phyloP scores from a whole-genome alignment of 805 yeast species.

The Suhomyces emberorum region DNA sequence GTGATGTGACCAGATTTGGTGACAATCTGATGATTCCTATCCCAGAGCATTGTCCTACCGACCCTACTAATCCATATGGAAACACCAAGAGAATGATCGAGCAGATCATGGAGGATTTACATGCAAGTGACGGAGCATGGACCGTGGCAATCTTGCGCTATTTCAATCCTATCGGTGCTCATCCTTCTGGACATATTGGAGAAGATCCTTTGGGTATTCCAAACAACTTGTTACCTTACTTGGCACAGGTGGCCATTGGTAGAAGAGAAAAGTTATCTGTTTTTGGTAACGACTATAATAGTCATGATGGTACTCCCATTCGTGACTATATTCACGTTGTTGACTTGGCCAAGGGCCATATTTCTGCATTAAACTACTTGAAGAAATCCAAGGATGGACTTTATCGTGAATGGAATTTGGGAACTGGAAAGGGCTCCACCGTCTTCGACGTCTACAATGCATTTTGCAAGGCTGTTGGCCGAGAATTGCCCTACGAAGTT shows the following conservation, averaged over 20 bases:
- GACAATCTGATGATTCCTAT: constrained; percentile 64
- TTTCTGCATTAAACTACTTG: constrained; percentile 60
- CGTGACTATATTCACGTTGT: constrained; percentile 80
- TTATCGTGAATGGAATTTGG: constrained; percentile 78
- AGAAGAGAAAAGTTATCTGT: constrained; percentile 63
- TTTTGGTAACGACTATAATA: constrained; percentile 68
- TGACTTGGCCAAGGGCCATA: constrained; percentile 75
- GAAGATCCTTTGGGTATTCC: constrained; percentile 81
- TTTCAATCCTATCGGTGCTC: constrained; percentile 86
- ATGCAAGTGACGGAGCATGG: constrained; percentile 45
- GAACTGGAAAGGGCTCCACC: constrained; percentile 78
- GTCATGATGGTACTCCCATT: constrained; percentile 77
- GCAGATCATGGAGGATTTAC: constrained; percentile 53
- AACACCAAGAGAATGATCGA: constrained; percentile 67
- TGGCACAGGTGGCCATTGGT: constrained; percentile 77
- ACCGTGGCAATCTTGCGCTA: constrained; percentile 65
- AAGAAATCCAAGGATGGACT: constrained; percentile 39
- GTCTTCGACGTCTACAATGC: constrained; percentile 69
- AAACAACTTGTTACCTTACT: constrained; percentile 68
- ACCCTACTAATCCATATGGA: constrained; percentile 78
- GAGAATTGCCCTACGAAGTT: constrained; percentile 61
- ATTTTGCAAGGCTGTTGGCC: constrained; percentile 63
- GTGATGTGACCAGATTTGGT: constrained; percentile 70
- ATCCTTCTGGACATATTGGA: constrained; percentile 75
- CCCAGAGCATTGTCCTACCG: constrained; percentile 73